Conservation (phyloP, 176 grass and related monocot genomes). For the Thinopyrum elongatum region DNA sequence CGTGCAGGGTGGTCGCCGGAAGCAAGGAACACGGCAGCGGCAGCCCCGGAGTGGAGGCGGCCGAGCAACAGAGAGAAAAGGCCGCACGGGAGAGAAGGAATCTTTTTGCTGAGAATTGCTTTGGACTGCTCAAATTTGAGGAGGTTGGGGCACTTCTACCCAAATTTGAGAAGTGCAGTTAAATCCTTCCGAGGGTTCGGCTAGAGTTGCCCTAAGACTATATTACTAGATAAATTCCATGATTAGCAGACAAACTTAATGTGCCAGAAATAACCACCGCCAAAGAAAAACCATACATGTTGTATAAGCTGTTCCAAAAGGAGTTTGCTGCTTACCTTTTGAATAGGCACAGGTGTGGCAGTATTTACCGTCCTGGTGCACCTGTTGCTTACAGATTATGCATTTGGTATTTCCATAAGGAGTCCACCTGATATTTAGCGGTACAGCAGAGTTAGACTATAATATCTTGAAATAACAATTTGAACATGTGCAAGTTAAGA, state of each 20-base stretch:
- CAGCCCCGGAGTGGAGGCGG: no score
- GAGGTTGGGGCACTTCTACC: no score
- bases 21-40: no score
- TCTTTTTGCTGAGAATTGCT: no score
- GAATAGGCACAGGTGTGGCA: slow-evolving; percentile 99
- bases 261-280: not conserved
- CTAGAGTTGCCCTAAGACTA: not conserved
- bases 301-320: not conserved
- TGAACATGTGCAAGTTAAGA: not conserved
- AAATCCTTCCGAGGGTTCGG: no score
- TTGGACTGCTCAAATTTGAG: no score
- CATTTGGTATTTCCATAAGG: slow-evolving; percentile 94
- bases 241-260: not conserved
- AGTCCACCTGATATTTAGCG: slow-evolving; percentile 66
- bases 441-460: not conserved
- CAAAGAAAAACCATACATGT: not conserved
- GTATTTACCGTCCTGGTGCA: slow-evolving; percentile 95
- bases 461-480: not conserved
- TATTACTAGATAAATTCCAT: not conserved
- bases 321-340: slow-evolving; percentile 57
- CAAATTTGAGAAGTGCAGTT: no score
- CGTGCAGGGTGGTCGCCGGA: no score
- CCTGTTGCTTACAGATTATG: slow-evolving; percentile 94
- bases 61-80: no score
- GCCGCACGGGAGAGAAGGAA: no score